Evolutionary conservation across 1,284 basidiomycete species (phyloP), one percentile per base, ranked within the genome.

Genomic region (Austropuccinia psidii): DNA sequence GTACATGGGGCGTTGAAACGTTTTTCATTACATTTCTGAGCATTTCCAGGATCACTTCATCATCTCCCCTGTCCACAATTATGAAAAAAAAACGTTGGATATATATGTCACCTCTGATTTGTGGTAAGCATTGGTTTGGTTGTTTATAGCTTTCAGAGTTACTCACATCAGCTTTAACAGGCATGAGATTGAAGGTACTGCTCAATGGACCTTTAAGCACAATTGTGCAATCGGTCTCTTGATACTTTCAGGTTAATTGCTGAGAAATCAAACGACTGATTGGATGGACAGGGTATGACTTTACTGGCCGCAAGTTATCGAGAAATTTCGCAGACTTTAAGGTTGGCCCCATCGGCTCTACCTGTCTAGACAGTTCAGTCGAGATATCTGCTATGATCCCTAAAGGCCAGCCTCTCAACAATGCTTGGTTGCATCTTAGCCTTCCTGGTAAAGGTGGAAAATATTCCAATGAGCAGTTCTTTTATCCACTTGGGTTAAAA

Each of bases 1-100:
- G 77, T 86, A 86, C 76, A 85, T 84, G 1, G 86, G 86, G 1
- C 78, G 86, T 37, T 87, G 86, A 87, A 87, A 88, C 79, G 84
- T 86, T 3, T 80, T 86, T 69, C 83, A 87, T 73, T 87, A 88
- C 76, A 84, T 81, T 4, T 78, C 86, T 75, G 80, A 83, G 7
- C 80, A 78, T 24, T 81, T 83, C 5, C 87, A 84, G 77, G 80
- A 83, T 0, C 84, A 85, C 1, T 79, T 87, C 8, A 81, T 82
- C 55, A 83, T 85, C 74, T 85, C 84, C 74, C 84, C 86, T 13
- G 86, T 87, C 8, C 77, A 66, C 21, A 55, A 77, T 80, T 86
- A 84, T 84, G 80, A 80, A 15, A 85, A 84, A 65, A 80, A 85
- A 77, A 83, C 82, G 21, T 77, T 87, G 50, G 82, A 86, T 76